Base-by-base conservation (phyloP, 805 yeast species). In the Nakazawaea sp. region DNA sequence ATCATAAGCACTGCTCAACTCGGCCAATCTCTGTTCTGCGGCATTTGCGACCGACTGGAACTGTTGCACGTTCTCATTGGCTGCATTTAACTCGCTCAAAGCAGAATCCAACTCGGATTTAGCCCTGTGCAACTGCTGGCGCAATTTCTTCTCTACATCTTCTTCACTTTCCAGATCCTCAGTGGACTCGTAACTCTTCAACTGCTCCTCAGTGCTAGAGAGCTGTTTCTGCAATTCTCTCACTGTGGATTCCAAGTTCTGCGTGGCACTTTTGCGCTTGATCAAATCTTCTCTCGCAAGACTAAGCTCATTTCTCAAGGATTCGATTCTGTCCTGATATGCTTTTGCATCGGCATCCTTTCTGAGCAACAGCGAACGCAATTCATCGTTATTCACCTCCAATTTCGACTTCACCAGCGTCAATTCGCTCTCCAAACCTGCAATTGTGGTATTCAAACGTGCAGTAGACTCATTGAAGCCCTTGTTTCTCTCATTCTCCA, bases 11-110 rank as follows among this genome's bases (percentile, higher is more conserved):
- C 61, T 59, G 20, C 73, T 76, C 42, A 84, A 61, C 32, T 68
- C 63, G 27, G 61, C 56, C 27, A 85, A 62, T 4, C 88, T 76
- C 36, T 71, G 73, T 50, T 85, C 94, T 3, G 86, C 75, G 11
- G 82, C 75, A 35, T 59, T 58, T 0, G 88, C 78, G 28, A 85
- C 67, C n/a, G 61, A 62, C 40, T 78, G 73, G 51, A 79, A 72
- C 45, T 81, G 78, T n/a, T 66, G 66, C 8, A 73, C 68, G 47
- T 70, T 76, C n/a, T 70, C 62, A 45, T 72, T 72, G 1, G 85
- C 74, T 12, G 71, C 60, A 17, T 66, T 70, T 38, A 81, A 64
- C 38, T 80, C 85, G 31, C 66, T 62, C 36, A 68, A 64, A 7
- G 80, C 61, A 40, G 63, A 63, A 24, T 67, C 68, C 17, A 73